A percentile compares a stretch with the other conserved stretches of the same genome.
phyloP scores from a whole-genome alignment of 257 asterid species.

The Przewalskia tangutica region DNA sequence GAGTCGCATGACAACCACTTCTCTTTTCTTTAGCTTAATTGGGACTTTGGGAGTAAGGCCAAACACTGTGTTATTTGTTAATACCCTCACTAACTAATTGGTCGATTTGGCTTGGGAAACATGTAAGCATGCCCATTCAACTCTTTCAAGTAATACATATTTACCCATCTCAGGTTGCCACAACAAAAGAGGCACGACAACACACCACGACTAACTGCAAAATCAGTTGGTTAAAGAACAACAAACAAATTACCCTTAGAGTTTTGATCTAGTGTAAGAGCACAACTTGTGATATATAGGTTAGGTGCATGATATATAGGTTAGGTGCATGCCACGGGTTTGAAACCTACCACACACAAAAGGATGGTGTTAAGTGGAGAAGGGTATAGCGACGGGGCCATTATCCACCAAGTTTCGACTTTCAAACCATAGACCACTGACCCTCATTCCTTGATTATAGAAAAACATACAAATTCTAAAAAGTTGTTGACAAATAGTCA shows the following conservation, averaged over 20 bases:
- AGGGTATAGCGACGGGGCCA: background rate
- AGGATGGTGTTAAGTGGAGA: background rate
- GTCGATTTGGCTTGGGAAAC: background rate
- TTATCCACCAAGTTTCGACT: background rate
- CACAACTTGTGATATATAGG: background rate
- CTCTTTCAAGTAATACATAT: background rate
- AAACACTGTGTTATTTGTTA: background rate
- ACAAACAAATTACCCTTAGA: background rate
- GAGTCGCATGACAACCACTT: background rate
- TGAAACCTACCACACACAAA: background rate
- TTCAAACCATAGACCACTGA: background rate
- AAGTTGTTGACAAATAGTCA: background rate
- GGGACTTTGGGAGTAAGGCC: background rate
- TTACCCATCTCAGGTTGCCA: background rate
- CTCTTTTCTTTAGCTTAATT: background rate
- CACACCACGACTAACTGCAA: background rate
- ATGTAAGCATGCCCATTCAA: background rate
- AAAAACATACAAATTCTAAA: background rate
- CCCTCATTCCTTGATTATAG: background rate
- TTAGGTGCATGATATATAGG: background rate
- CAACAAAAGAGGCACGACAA: background rate
- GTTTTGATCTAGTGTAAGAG: background rate
- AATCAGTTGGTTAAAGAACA: background rate
- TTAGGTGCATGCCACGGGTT: background rate
- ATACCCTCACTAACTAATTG: background rate